Percentiles rank a stretch among this genome's conserved stretches.
phyloP scores from a whole-genome alignment of 1,139 yeast species.

The Pichia sp. region DNA sequence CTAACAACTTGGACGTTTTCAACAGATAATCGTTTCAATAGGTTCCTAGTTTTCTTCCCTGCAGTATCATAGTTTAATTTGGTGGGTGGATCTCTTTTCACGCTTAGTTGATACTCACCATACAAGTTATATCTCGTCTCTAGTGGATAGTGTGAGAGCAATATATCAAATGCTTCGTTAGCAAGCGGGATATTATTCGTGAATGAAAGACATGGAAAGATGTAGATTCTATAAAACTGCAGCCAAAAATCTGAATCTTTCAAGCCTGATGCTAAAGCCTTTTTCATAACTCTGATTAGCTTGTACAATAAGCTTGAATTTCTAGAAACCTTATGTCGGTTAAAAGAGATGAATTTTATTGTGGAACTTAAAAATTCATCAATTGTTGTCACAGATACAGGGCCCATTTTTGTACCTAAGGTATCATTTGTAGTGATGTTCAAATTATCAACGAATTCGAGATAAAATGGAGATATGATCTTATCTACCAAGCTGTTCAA shows the following conservation, averaged over 20 bases:
- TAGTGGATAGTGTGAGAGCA: conserved; percentile 47
- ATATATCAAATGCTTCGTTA: conserved; percentile 54
- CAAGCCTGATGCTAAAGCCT: conserved; percentile 27
- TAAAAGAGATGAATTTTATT: conserved; percentile 47
- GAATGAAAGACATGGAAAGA: conserved; percentile 65
- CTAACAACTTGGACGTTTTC: conserved; percentile 57
- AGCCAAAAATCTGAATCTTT: conserved; percentile 46
- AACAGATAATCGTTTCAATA: conserved; percentile 80
- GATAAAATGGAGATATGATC: conserved; percentile 50
- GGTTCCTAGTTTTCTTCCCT: conserved; percentile 77
- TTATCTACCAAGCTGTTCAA: conserved; percentile 48
- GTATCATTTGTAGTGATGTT: conserved; percentile 1
- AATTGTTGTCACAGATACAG: conserved; percentile 17
- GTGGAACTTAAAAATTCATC: conserved; percentile 47
- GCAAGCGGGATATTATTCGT: conserved; percentile 59
- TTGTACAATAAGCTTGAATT: conserved; percentile 49
- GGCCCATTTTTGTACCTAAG: no score
- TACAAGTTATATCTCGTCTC: conserved; percentile 74
- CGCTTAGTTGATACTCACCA: conserved; percentile 67
- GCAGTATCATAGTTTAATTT: conserved; percentile 65
- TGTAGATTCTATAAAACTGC: conserved; percentile 56
- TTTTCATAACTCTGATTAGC: conserved; percentile 53
- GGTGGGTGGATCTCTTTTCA: conserved; percentile 52
- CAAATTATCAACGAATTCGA: conserved; percentile 15
- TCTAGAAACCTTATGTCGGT: conserved; percentile 55